Evolutionary conservation across 2,329 filamentous ascomycete species (phyloP).

Genomic region (Ceratocystis ficicola): DNA sequence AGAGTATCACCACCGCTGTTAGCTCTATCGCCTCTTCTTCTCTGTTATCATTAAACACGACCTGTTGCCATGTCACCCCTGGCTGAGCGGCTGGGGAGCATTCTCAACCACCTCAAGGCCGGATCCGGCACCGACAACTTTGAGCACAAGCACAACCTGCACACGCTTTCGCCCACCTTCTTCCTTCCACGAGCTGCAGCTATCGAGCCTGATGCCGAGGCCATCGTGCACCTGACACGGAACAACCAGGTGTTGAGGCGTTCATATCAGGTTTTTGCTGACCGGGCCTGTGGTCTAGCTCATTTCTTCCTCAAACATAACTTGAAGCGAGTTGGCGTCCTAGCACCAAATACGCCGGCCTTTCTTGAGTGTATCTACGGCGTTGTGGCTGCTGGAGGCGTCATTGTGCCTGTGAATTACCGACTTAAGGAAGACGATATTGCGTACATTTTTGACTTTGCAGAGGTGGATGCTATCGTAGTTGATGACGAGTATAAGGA

Average conservation of each 20-base stretch:
- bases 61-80: constrained; percentile 38
- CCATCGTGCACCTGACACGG: constrained; percentile 73
- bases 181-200: constrained; percentile 76
- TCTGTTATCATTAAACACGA: too few relatives aligned
- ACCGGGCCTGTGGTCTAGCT: constrained; percentile 74
- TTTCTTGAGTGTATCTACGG: constrained; percentile 87
- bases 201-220: constrained; percentile 76
- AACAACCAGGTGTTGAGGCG: constrained; percentile 63
- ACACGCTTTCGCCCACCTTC: constrained; percentile 73
- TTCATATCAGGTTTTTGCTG: constrained; percentile 69
- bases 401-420: constrained; percentile 57
- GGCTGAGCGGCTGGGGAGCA: constrained; percentile 46
- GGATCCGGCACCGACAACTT: constrained; percentile 23
- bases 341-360: constrained; percentile 85
- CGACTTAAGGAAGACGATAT: constrained; percentile 72
- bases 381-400: constrained; percentile 65
- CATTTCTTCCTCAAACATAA: constrained; percentile 71
- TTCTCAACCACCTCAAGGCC: constrained; percentile 40
- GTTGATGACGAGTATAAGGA: constrained; percentile 68
- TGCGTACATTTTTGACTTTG: constrained; percentile 77
- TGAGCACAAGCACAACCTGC: constrained; percentile 47
- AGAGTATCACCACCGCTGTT: neutral
- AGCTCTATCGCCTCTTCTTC: too few relatives aligned
- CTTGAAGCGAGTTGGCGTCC: constrained; percentile 66
- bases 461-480: constrained; percentile 76